Evolutionary conservation across 805 yeast species (phyloP), one percentile per base, ranked within the genome.

Genomic region (Jamesozyma lodderae): DNA sequence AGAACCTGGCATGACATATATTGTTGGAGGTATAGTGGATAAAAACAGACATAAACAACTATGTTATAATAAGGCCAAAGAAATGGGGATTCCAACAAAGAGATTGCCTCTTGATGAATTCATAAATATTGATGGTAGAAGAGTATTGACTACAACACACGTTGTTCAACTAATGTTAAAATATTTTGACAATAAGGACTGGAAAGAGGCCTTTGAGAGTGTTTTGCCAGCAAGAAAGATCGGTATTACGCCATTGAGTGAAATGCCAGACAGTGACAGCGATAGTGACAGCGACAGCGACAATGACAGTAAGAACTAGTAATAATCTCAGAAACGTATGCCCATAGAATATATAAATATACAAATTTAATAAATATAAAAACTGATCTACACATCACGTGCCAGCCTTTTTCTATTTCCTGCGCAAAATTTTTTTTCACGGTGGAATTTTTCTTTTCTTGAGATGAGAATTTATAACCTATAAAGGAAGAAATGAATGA

Each of bases 21-120:
- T 90, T 31, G 77, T 90, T 35, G 98, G 98, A 8, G 98, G 97
- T 0, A 90, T 90, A 40, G 97, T 90, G 3, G 98, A 90, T 59
- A 90, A 90, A 59, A 94, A 94, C 42, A 73, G 97, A 49, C 80
- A 87, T 63, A 84, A 85, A 60, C 68, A 70, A 45, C 60, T 90
- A 24, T 90, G 98, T 58, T 69, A 75, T 34, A 71, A 81, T 45
- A 92, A 88, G 59, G 97, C 97, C 1, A 70, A 77, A 46, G 63
- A 68, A 41, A 61, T 83, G 47, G 86, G 88, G 0, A 67, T 90
- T 15, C 58, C 68, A 30, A 83, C 92, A 2, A 88, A 78, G 18
- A 72, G 84, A 52, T 68, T 90, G 36, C 98, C 98, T 4, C 85
- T 90, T 39, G 94, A 79, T 39, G 85, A 86, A 59, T 85, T 69